phyloP scores from a whole-genome alignment of 148 eudicot species.

The Rhododendron williamsianum region DNA sequence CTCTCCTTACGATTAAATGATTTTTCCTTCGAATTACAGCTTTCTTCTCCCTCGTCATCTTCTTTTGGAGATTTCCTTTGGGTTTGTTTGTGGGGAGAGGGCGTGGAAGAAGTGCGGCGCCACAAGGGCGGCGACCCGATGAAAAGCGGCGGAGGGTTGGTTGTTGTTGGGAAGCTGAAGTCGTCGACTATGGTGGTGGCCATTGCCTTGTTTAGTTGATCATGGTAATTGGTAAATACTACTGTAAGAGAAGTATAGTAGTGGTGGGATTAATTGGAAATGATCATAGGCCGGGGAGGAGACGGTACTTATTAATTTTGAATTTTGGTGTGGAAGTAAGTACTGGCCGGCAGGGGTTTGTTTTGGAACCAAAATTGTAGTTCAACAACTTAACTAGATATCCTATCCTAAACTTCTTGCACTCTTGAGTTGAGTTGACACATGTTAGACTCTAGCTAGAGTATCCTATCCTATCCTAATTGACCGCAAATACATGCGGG shows the following conservation, averaged over 20 bases:
- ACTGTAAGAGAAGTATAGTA: not conserved
- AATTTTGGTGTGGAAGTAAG: too few species aligned
- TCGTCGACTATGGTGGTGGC: slow-evolving; percentile 25
- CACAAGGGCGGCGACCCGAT: slow-evolving; percentile 50
- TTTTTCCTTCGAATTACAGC: not conserved
- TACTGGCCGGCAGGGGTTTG: not conserved
- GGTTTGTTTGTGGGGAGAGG: slow-evolving; percentile 13
- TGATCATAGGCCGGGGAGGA: too few species aligned
- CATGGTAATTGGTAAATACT: not conserved
- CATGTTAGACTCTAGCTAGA: too few species aligned
- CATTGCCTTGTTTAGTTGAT: slow-evolving; percentile 19
- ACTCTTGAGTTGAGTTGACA: too few species aligned
- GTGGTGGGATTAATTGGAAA: not conserved
- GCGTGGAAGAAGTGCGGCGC: slow-evolving; percentile 28
- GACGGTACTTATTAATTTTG: too few species aligned
- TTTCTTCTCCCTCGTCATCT: not conserved
- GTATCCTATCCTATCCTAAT: too few species aligned
- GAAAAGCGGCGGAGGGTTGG: slow-evolving; percentile 18
- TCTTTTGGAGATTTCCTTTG: not conserved
- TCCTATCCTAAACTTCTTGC: not conserved
- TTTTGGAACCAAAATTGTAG: slow-evolving; percentile 2
- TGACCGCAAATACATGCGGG: too few species aligned
- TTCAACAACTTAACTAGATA: slow-evolving; percentile 4
- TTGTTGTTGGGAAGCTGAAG: slow-evolving; percentile 42
- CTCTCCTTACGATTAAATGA: slow-evolving; percentile 9